Evolutionary conservation across 2,329 filamentous ascomycete genomes (phyloP).

Genomic region (Purpureocillium takamizusanense): DNA sequence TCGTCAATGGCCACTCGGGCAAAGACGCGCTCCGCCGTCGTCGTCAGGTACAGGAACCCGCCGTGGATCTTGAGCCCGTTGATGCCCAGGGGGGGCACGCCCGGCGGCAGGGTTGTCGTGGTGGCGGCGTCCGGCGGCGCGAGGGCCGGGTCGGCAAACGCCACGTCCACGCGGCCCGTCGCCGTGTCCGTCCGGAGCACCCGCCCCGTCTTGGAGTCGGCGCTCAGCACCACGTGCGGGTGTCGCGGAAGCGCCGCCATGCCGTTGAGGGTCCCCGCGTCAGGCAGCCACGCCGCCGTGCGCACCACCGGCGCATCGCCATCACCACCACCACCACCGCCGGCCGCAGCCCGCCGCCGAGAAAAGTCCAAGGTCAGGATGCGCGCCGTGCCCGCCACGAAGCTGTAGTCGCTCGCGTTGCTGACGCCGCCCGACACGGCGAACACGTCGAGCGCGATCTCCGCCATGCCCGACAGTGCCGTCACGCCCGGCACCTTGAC

Average conservation of each 20-base stretch:
- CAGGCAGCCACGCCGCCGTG: constrained; percentile 5
- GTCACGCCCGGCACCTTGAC: constrained; percentile 6
- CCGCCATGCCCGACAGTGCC: constrained; percentile 9
- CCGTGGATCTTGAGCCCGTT: background rate
- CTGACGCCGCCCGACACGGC: constrained; percentile 10
- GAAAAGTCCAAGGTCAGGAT: constrained; percentile 9
- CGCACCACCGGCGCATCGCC: constrained; percentile 1
- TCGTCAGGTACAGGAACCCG: constrained; percentile 13
- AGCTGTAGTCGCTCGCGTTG: constrained; percentile 3
- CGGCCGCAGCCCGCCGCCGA: background rate
- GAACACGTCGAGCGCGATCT: constrained; percentile 10
- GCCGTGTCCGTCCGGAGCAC: constrained; percentile 8
- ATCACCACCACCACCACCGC: background rate
- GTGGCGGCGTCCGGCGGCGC: constrained; percentile 4
- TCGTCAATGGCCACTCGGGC: constrained; percentile 7
- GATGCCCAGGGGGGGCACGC: too few species aligned
- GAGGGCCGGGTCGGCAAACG: background rate
- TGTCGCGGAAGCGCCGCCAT: constrained; percentile 9
- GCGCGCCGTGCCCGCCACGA: constrained; percentile 4
- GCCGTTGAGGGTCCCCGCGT: constrained; percentile 12
- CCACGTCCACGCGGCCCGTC: constrained; percentile 7
- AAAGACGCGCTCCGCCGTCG: constrained; percentile 7
- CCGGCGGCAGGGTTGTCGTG: constrained; percentile 1
- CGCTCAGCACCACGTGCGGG: constrained; percentile 10
- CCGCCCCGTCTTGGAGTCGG: constrained; percentile 10